phyloP scores from a whole-genome alignment of 257 asterid genomes.

The Leptodermis oblonga region DNA sequence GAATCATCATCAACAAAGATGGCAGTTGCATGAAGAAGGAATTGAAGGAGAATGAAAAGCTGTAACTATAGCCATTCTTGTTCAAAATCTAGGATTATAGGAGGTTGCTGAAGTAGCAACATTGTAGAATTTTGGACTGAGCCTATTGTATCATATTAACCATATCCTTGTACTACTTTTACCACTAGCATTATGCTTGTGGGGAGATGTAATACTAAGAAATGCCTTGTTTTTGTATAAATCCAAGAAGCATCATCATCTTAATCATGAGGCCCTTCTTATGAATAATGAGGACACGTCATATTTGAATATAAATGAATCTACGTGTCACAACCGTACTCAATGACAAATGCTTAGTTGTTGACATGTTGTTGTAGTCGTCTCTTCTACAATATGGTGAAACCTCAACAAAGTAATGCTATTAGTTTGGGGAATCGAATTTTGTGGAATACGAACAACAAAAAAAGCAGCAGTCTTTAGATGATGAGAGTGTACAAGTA shows the following conservation, averaged over 20 bases:
- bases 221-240: conserved; percentile 7
- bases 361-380: no score
- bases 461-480: no score
- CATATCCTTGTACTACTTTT: background rate
- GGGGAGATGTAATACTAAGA: background rate
- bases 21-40: conserved; percentile 26
- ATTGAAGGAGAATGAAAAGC: conserved; percentile 23
- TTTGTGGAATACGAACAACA: no score
- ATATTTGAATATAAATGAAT: no score
- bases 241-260: no score
- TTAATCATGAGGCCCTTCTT: background rate
- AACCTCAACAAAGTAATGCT: no score
- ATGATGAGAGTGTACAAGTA: no score
- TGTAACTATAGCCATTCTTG: conserved; percentile 10
- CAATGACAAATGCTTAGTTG: no score
- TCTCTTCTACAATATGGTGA: no score
- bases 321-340: no score
- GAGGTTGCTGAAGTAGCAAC: background rate
- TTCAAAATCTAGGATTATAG: background rate
- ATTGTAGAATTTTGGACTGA: background rate
- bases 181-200: background rate
- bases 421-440: no score
- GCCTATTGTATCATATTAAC: conserved; percentile 12
- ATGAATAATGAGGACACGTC: no score
- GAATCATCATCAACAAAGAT: conserved; percentile 47